phyloP scores from a whole-genome alignment of 441 rosid genomes.

The Pelargonium fulgidum region DNA sequence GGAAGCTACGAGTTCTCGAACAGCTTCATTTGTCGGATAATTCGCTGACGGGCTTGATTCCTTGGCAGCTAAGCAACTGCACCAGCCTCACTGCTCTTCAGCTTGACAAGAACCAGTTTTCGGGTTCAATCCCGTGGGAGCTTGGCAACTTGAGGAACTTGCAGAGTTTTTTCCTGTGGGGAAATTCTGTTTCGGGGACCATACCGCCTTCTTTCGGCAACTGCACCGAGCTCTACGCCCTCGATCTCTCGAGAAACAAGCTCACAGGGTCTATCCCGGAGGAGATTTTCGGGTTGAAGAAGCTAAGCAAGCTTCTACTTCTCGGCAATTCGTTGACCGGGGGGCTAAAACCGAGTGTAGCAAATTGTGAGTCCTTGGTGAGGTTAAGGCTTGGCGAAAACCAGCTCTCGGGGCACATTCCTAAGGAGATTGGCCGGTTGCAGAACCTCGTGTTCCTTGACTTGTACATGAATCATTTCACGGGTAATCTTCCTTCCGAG shows the following conservation, averaged over 20 bases:
- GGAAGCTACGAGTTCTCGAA: conserved; percentile 63
- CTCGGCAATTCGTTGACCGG: conserved; percentile 79
- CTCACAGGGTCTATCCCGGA: conserved; percentile 76
- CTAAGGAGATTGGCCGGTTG: conserved; percentile 69
- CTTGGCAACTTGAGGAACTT: conserved; percentile 60
- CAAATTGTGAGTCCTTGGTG: conserved; percentile 73
- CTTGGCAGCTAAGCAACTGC: conserved; percentile 79
- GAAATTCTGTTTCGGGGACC: conserved; percentile 69
- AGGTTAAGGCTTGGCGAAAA: conserved; percentile 88
- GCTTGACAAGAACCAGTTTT: conserved; percentile 77
- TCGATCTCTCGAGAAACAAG: conserved; percentile 85
- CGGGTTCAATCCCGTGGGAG: conserved; percentile 69
- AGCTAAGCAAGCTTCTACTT: conserved; percentile 85
- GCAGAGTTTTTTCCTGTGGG: conserved; percentile 89
- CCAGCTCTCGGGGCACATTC: conserved; percentile 77
- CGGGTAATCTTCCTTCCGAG: conserved; percentile 68
- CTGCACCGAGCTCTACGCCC: conserved; percentile 63
- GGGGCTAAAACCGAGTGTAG: conserved; percentile 48
- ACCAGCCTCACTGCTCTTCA: conserved; percentile 74
- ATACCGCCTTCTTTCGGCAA: conserved; percentile 77
- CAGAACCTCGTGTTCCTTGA: conserved; percentile 91
- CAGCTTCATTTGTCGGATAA: conserved; percentile 95
- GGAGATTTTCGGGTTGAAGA: conserved; percentile 66
- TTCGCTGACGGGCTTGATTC: conserved; percentile 54
- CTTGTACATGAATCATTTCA: conserved; percentile 77